Evolutionary conservation across 2,329 filamentous ascomycete genomes (phyloP).

Genomic region (Nigrospora oryzae): DNA sequence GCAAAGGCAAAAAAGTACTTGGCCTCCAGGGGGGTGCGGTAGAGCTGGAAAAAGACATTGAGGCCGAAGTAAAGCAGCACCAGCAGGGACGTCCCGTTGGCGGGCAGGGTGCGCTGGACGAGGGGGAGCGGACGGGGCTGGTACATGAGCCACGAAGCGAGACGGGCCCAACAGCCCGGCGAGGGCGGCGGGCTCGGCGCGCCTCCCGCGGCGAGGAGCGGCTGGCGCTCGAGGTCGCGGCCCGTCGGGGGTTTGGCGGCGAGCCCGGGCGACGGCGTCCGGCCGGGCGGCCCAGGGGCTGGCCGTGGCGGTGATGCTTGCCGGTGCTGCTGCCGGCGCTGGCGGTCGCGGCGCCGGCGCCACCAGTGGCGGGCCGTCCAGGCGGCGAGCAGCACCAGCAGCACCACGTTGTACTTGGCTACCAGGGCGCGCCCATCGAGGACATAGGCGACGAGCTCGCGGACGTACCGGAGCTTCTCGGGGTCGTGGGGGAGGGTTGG

Average conservation of each 20-base stretch:
- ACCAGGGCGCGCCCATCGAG: slow-evolving; percentile 23
- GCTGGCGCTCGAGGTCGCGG: slow-evolving; percentile 24
- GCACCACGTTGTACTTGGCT: slow-evolving; percentile 23
- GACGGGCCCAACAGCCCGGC: too few relatives aligned
- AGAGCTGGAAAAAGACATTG: slow-evolving; percentile 51
- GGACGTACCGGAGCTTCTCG: slow-evolving; percentile 24
- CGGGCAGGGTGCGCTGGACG: slow-evolving; percentile 46
- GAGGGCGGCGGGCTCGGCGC: neutral
- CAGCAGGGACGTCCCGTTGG: slow-evolving; percentile 45
- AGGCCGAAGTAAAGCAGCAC: slow-evolving; percentile 41
- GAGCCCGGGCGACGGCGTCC: too few relatives aligned
- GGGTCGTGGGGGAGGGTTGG: slow-evolving; percentile 14
- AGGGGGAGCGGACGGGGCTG: slow-evolving; percentile 50
- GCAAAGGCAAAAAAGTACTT: slow-evolving; percentile 47
- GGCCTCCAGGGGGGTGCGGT: slow-evolving; percentile 35
- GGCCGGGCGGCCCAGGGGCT: too few relatives aligned
- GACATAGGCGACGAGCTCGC: slow-evolving; percentile 19
- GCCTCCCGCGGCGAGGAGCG: slow-evolving; percentile 15
- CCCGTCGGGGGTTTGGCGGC: neutral
- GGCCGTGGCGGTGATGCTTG: neutral
- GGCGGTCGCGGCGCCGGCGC: neutral
- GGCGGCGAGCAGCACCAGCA: slow-evolving; percentile 18
- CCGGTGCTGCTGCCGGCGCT: neutral
- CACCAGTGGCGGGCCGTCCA: slow-evolving; percentile 19
- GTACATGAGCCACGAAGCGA: slow-evolving; percentile 34